Percentiles rank a stretch among this genome's conserved stretches.
These are phyloP conservation scores for Acmispon strigosus DNA, from an alignment of 306 rosid genomes.

Conservation along the genomic window DNA sequence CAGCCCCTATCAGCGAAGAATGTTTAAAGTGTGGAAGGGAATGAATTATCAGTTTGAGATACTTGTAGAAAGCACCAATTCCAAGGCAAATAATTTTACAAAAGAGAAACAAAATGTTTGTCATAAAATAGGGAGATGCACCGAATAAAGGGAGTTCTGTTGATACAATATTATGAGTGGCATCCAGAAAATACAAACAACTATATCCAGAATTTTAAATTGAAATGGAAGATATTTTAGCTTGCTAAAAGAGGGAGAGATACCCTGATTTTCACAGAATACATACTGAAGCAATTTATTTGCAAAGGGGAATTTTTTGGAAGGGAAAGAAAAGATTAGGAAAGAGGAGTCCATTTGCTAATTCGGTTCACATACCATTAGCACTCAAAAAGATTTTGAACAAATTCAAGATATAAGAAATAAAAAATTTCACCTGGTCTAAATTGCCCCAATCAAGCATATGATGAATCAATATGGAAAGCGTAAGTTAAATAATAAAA, in stretches of 20 bases:
- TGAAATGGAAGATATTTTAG: neutral
- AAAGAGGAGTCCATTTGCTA: neutral
- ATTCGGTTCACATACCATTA: neutral
- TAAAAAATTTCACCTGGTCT: neutral
- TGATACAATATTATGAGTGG: neutral
- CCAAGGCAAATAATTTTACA: neutral
- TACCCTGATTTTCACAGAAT: neutral
- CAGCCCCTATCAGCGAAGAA: conserved; percentile 58
- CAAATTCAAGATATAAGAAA: too few species aligned
- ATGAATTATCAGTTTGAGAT: conserved; percentile 20
- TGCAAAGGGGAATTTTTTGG: neutral
- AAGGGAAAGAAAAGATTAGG: neutral
- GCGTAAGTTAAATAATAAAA: neutral
- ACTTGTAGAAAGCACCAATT: conserved; percentile 7
- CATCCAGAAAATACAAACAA: neutral
- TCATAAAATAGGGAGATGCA: neutral
- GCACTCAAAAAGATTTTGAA: too few species aligned
- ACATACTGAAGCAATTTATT: neutral
- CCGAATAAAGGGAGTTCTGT: neutral
- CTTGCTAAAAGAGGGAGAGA: neutral
- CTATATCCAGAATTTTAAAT: neutral
- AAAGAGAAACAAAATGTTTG: neutral
- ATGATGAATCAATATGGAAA: conserved; percentile 17
- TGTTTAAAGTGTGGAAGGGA: neutral
- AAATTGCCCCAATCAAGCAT: conserved; percentile 5